Evolutionary conservation across 345 rosid species (phyloP).

Genomic region (Arabis hirsuta): DNA sequence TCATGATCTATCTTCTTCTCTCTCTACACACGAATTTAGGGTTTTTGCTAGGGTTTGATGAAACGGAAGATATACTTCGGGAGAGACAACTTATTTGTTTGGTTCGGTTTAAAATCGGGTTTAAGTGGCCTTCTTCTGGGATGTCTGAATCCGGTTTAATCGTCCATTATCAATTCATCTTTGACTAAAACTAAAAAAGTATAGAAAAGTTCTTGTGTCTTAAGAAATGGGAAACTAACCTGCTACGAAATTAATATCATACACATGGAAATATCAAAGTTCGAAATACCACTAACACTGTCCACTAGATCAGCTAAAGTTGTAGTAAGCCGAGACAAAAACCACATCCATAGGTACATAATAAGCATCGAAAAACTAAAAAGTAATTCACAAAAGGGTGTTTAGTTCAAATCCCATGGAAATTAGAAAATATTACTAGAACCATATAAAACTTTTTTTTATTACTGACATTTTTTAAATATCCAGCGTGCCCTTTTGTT

Average conservation of each 20-base stretch:
- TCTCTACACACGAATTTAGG: constrained; percentile 7
- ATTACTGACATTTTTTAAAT: no score
- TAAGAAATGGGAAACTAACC: neutral
- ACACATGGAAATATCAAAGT: neutral
- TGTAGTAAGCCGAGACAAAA: no score
- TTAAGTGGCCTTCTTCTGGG: neutral
- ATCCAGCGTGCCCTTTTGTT: no score
- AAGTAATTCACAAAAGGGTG: no score
- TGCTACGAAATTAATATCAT: neutral
- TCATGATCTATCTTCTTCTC: constrained; percentile 51
- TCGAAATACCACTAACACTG: neutral
- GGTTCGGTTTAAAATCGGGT: constrained; percentile 4
- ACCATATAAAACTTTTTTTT: no score
- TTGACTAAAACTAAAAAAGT: no score
- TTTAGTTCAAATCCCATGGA: no score
- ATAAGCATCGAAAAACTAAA: no score
- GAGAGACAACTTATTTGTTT: neutral
- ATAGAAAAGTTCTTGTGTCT: no score
- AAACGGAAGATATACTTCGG: neutral
- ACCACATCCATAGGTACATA: no score
- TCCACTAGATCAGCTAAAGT: neutral
- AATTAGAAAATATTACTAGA: no score
- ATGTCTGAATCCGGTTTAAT: neutral
- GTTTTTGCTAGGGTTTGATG: neutral
- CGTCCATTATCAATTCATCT: no score